Percentiles rank a stretch among this genome's conserved stretches.
Evolutionary conservation across 1,284 basidiomycete genomes (phyloP).

Genomic region (Gastroboletus turbinatus): DNA sequence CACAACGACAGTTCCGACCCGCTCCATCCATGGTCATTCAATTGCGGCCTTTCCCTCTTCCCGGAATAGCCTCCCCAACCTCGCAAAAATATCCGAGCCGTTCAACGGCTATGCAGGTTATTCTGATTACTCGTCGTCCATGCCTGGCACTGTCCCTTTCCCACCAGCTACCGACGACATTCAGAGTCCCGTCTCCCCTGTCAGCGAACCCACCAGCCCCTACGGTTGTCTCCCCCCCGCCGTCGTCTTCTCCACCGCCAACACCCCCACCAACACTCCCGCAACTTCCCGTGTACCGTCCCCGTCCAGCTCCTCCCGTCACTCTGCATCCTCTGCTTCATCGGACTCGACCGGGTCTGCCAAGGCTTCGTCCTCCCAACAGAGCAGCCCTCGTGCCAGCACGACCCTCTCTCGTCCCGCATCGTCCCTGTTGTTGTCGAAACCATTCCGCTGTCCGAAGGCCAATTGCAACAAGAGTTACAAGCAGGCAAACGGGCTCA

Average conservation of each 20-base stretch:
- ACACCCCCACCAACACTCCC: conserved; percentile 43
- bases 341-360: conserved; percentile 13
- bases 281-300: conserved; percentile 44
- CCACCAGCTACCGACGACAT: conserved; percentile 36
- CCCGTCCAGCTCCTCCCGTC: conserved; percentile 23
- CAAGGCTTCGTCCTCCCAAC: conserved; percentile 18
- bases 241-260: conserved; percentile 50
- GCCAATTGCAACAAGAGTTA: conserved; percentile 98
- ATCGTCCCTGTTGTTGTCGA: conserved; percentile 59
- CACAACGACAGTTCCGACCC: conserved; percentile 47
- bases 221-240: conserved; percentile 63
- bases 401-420: conserved; percentile 53
- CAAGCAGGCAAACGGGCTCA: conserved; percentile 95
- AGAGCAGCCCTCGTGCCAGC: conserved; percentile 39
- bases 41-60: conserved; percentile 30
- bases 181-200: conserved; percentile 27
- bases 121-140: conserved; percentile 59
- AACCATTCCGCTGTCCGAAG: conserved; percentile 96
- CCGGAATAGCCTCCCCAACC: conserved; percentile 24
- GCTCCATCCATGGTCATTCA: conserved; percentile 31
- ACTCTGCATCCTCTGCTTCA: conserved; percentile 4
- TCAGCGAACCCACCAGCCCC: conserved; percentile 33
- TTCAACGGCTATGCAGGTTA: conserved; percentile 61
- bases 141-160: conserved; percentile 54
- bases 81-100: conserved; percentile 42